Base-by-base conservation (phyloP, 768 basidiomycete species). In the Panellus pusillus region DNA sequence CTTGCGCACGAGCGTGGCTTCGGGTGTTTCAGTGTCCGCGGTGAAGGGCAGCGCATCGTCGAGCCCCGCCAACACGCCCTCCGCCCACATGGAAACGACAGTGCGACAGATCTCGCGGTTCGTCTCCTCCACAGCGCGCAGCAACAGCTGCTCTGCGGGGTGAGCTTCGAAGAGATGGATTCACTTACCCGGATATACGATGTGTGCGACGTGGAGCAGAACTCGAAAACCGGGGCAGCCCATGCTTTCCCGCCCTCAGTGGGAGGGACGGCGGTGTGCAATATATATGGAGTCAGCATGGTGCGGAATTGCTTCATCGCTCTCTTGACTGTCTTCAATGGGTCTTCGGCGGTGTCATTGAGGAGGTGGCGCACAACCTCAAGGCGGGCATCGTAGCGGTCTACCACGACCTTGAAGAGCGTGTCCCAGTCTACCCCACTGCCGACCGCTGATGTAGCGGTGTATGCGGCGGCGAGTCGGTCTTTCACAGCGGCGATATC, bases 341-440 rank as follows among this genome's bases (percentile, higher is more conserved):
- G 38, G 47, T 48, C 56, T 15, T 62, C 37, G 11, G 44, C 48
- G 31, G 58, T 50, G 32, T 54, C 45, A 39, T 70, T 67, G 6
- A 80, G 66, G 19, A 75, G 62, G 54, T 74, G 64, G 12, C 63
- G 70, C 8, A 75, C 54, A 17, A 72, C 52, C 48, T 79, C 74
- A 12, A 81, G 64, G n/a, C 79, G 64, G 15, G 68, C 70, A 6
- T 67, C 68, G 47, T 75, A 77, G 7, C 77, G 73, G 39, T 78
- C 69, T 4, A 69, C 64, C n/a, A 79, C 61, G 28, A 72, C 67
- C 9, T 69, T 66, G 12, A 70, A 57, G 32, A 78, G 62, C 3
- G 68, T 66, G 24, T 61, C 61, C 79, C 79, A 80, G 57, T 80
- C 76, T 2, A 79, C 50, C 0, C 68, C 69, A 45, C 71, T 77